These are phyloP conservation scores for Botrytis pseudocinerea DNA, from an alignment of 2,329 filamentous ascomycete genomes.

Conservation along the genomic window DNA sequence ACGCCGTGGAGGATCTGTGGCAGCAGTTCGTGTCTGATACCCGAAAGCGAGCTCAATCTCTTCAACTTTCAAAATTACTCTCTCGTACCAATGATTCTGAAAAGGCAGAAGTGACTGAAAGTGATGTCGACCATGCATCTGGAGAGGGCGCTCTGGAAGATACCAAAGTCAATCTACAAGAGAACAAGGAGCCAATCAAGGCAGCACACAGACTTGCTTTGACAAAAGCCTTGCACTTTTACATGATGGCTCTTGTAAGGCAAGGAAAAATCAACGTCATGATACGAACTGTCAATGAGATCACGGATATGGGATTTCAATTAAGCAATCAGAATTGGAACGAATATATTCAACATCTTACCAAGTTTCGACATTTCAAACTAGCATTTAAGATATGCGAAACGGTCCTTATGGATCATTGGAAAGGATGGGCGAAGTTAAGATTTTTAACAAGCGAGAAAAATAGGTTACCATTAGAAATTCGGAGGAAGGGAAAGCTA, in stretches of 20 bases:
- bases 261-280: conserved; percentile 56
- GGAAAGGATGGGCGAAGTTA: conserved; percentile 66
- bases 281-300: conserved; percentile 51
- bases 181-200: conserved; percentile 20
- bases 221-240: conserved; percentile 46
- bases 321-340: conserved; percentile 83
- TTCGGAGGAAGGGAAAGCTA: conserved; percentile 32
- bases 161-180: background rate
- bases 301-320: conserved; percentile 64
- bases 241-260: conserved; percentile 51
- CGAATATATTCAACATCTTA: conserved; percentile 68
- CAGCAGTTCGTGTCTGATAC: conserved; percentile 56
- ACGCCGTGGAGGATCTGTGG: conserved; percentile 68
- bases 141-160: no score
- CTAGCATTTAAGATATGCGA: conserved; percentile 77
- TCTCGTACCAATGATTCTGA: background rate
- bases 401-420: conserved; percentile 72
- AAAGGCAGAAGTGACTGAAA: background rate
- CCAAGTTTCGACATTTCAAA: conserved; percentile 56
- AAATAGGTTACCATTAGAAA: conserved; percentile 34
- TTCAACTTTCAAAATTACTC: conserved; percentile 18
- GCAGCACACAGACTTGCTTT: conserved; percentile 45
- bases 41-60: conserved; percentile 45
- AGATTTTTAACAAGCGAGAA: conserved; percentile 31
- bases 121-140: background rate